Conservation (phyloP, 2,329 filamentous ascomycete species). For the Colletotrichum sp. region DNA sequence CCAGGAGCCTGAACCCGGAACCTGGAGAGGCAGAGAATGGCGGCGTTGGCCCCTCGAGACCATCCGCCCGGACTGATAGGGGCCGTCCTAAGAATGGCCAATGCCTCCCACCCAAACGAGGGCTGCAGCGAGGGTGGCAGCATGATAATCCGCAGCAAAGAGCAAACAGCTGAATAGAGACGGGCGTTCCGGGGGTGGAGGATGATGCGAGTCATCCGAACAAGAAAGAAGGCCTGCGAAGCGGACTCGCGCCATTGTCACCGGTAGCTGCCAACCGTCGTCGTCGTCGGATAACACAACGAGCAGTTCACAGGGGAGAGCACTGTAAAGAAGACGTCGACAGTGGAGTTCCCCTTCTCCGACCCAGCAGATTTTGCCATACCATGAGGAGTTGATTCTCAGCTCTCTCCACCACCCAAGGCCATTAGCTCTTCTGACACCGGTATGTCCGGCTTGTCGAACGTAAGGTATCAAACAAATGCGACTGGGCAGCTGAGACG, state of each 20-base stretch:
- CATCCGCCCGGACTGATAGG: not conserved
- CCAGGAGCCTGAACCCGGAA: not conserved
- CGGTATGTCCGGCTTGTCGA: slow-evolving; percentile 1
- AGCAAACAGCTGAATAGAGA: not conserved
- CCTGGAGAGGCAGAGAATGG: not conserved
- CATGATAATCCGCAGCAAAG: not conserved
- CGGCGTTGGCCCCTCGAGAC: not conserved
- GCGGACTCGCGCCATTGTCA: not conserved
- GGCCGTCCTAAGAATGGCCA: not conserved
- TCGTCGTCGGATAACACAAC: not conserved
- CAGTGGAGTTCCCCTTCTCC: not conserved
- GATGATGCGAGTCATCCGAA: slow-evolving; percentile 14
- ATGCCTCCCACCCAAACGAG: not conserved
- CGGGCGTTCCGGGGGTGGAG: not conserved
- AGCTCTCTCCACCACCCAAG: not conserved
- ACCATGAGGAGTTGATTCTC: not conserved
- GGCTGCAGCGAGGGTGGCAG: not conserved
- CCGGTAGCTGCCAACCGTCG: not conserved
- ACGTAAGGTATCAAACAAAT: not conserved
- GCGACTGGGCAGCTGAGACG: slow-evolving; percentile 3
- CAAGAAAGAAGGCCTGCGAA: not conserved
- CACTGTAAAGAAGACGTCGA: not conserved
- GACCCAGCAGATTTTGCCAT: not conserved
- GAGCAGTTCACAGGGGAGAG: not conserved
- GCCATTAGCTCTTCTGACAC: not conserved